phyloP scores from a whole-genome alignment of 2,329 filamentous ascomycete species.

The Fusarium fracticaudum region DNA sequence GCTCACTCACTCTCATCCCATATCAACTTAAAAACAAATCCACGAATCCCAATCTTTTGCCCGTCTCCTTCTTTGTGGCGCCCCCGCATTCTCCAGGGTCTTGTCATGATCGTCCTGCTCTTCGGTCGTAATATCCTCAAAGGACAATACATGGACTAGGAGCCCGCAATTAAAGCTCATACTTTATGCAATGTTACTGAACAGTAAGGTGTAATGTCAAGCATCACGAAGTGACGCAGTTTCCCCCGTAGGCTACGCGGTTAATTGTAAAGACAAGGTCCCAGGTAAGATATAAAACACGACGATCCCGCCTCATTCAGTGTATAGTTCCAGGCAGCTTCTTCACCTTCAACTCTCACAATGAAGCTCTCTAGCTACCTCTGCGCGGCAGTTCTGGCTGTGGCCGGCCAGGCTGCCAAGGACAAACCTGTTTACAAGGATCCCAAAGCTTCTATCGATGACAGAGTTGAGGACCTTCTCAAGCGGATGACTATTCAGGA shows the following conservation, averaged over 20 bases:
- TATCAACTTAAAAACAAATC: slow-evolving; percentile 23
- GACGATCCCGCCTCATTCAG: slow-evolving; percentile 5
- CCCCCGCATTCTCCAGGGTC: slow-evolving; percentile 38
- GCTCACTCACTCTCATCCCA: not conserved
- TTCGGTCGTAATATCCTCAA: not conserved
- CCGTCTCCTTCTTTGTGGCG: slow-evolving; percentile 17
- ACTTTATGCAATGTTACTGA: not conserved
- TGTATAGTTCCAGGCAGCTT: slow-evolving; percentile 5
- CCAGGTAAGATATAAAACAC: slow-evolving; percentile 18
- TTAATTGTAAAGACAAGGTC: slow-evolving; percentile 29
- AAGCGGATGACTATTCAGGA: slow-evolving; percentile 79
- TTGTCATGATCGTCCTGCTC: slow-evolving; percentile 25
- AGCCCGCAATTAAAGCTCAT: not conserved
- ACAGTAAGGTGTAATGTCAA: not conserved
- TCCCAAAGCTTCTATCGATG: slow-evolving; percentile 68
- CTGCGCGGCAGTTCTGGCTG: slow-evolving; percentile 38
- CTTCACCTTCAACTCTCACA: slow-evolving; percentile 9
- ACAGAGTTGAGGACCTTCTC: slow-evolving; percentile 73
- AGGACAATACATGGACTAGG: not conserved
- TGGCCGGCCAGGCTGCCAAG: slow-evolving; percentile 40
- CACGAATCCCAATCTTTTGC: slow-evolving; percentile 31
- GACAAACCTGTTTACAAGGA: slow-evolving; percentile 67
- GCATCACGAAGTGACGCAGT: not conserved
- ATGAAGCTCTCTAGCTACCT: slow-evolving; percentile 46
- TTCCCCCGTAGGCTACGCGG: slow-evolving; percentile 13